Evolutionary conservation across 306 rosid species (phyloP).

Genomic region (Coriaria nepalensis): DNA sequence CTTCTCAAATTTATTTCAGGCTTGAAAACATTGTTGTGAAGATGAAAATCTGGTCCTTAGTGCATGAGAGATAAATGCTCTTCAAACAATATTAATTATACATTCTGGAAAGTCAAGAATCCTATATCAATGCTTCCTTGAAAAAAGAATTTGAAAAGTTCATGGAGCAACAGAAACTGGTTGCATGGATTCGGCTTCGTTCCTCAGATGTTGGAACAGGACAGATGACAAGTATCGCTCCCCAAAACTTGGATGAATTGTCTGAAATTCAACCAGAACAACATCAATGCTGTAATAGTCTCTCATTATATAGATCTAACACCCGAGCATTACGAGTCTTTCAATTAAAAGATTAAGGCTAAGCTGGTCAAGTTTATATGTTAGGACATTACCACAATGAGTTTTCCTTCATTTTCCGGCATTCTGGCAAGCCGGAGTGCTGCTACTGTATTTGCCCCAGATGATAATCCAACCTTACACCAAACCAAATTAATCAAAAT

Average conservation of each 20-base stretch:
- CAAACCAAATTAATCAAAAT: neutral
- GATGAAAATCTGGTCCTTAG: too few species aligned
- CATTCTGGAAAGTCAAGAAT: too few species aligned
- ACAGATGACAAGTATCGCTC: slow-evolving; percentile 92
- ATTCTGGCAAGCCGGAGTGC: slow-evolving; percentile 63
- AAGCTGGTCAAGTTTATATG: too few species aligned
- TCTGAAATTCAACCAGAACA: slow-evolving; percentile 36
- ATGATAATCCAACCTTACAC: slow-evolving; percentile 80
- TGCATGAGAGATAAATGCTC: too few species aligned
- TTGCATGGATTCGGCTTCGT: slow-evolving; percentile 88
- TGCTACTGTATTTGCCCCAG: slow-evolving; percentile 87
- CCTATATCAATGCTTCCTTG: too few species aligned
- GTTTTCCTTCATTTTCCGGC: slow-evolving; percentile 93
- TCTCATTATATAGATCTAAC: neutral
- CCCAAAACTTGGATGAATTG: slow-evolving; percentile 89
- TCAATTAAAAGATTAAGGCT: too few species aligned
- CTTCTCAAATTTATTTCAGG: too few species aligned
- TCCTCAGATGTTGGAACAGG: slow-evolving; percentile 62
- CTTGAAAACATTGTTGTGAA: too few species aligned
- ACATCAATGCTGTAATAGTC: neutral
- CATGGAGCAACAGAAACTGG: slow-evolving; percentile 57
- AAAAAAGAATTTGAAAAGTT: too few species aligned
- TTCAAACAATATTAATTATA: too few species aligned
- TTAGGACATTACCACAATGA: slow-evolving; percentile 57
- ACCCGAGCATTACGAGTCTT: neutral